Evolutionary conservation across 129 eudicot species (phyloP).

Genomic region (Lactuca saligna): DNA sequence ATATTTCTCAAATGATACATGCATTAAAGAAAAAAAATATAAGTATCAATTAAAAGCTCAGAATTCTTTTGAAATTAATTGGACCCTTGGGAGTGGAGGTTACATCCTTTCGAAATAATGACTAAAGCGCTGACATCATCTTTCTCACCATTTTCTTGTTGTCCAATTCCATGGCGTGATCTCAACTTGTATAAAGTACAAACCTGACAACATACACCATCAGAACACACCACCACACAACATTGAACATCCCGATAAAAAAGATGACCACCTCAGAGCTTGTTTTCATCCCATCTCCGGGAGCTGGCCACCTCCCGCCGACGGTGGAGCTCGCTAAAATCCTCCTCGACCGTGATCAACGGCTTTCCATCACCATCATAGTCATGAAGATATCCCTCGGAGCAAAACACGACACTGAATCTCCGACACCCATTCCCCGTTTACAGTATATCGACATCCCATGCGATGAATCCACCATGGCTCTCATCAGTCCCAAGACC

Average conservation of each 20-base stretch:
- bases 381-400: constrained; percentile 17
- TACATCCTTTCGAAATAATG: neutral
- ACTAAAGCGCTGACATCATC: neutral
- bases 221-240: neutral
- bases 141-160: neutral
- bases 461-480: constrained; percentile 20
- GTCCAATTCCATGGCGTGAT: neutral
- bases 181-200: too few relatives aligned
- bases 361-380: constrained; percentile 32
- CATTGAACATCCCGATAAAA: neutral
- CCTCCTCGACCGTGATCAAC: constrained; percentile 23
- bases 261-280: constrained; percentile 10
- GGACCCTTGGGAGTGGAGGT: too few relatives aligned
- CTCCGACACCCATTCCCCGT: neutral
- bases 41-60: too few relatives aligned
- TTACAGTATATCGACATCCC: constrained; percentile 25
- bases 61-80: too few relatives aligned
- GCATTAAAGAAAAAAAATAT: too few relatives aligned
- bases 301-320: constrained; percentile 35
- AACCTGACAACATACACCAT: neutral
- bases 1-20: too few relatives aligned
- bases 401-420: neutral
- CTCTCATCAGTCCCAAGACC: constrained; percentile 14
- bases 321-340: constrained; percentile 32
- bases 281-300: constrained; percentile 38